A percentile compares a stretch with the other conserved stretches of the same genome.
Evolutionary conservation across 345 rosid genomes (phyloP).

Genomic region (Gossypium arboreum): DNA sequence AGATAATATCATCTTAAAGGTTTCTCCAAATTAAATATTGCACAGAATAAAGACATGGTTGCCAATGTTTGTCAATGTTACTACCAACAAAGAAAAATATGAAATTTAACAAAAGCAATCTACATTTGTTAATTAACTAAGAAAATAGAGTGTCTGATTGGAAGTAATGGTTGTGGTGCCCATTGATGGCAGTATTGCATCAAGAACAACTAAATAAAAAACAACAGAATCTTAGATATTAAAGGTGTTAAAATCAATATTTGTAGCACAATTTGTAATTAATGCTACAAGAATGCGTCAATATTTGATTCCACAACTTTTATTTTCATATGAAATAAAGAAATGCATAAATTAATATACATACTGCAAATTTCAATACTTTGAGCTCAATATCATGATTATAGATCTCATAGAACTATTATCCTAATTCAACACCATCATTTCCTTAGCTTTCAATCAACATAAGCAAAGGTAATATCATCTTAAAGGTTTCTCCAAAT

Average conservation of each 20-base stretch:
- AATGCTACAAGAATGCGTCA: neutral
- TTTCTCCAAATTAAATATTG: constrained; percentile 95
- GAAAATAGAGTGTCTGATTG: too few relatives aligned
- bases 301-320: neutral
- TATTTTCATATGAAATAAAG: neutral
- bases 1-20: constrained; percentile 76
- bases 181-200: too few relatives aligned
- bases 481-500: constrained; percentile 88
- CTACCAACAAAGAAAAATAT: neutral
- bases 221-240: neutral
- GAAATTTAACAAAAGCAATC: neutral
- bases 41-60: constrained; percentile 18
- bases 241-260: neutral
- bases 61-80: neutral
- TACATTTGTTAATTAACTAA: too few relatives aligned
- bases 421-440: constrained; percentile 91
- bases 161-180: too few relatives aligned
- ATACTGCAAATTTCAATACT: constrained; percentile 92
- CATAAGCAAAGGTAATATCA: constrained; percentile 71
- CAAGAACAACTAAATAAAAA: too few relatives aligned
- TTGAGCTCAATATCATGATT: constrained; percentile 88
- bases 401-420: constrained; percentile 78
- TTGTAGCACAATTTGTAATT: neutral
- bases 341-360: neutral
- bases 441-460: constrained; percentile 77